These are phyloP conservation scores for Rhynchosporium agropyri DNA, from an alignment of 2,329 filamentous ascomycete species.

Conservation along the genomic window DNA sequence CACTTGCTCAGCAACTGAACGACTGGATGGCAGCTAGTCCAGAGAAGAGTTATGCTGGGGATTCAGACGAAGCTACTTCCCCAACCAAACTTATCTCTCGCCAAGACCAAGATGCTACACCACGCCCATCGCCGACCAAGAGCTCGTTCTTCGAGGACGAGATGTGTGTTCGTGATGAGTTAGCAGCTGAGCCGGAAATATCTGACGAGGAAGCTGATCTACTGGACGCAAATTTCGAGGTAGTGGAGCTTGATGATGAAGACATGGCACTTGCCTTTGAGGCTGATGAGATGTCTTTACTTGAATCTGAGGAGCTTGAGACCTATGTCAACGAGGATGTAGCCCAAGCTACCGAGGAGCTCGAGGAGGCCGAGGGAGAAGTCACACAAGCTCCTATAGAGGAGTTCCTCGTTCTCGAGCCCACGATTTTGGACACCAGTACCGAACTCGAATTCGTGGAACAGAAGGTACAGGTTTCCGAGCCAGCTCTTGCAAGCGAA, in stretches of 20 bases:
- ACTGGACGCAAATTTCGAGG: constrained; percentile 46
- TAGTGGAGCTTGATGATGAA: constrained; percentile 55
- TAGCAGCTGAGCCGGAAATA: constrained; percentile 41
- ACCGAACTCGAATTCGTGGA: constrained; percentile 16
- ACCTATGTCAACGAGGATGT: constrained; percentile 21
- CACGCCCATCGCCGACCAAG: constrained; percentile 44
- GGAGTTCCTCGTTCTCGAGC: not conserved
- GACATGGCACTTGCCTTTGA: constrained; percentile 61
- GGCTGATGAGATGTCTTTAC: constrained; percentile 61
- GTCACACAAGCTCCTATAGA: constrained; percentile 2
- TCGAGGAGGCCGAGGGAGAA: not conserved
- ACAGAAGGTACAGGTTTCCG: not conserved
- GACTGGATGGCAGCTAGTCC: constrained; percentile 66
- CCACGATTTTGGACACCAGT: not conserved
- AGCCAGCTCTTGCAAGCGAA: not conserved
- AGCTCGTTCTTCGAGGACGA: constrained; percentile 64
- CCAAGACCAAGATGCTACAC: constrained; percentile 12
- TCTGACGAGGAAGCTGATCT: constrained; percentile 45
- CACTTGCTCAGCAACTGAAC: constrained; percentile 62
- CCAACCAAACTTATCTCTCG: constrained; percentile 13
- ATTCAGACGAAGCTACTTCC: constrained; percentile 25
- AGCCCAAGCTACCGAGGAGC: constrained; percentile 12
- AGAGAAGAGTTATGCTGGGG: constrained; percentile 43
- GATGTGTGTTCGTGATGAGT: constrained; percentile 52
- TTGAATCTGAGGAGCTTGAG: constrained; percentile 46